Evolutionary conservation across 2,329 filamentous ascomycete species (phyloP), one percentile per base, ranked within the genome.

Genomic region (Arthrobotrys iridis): DNA sequence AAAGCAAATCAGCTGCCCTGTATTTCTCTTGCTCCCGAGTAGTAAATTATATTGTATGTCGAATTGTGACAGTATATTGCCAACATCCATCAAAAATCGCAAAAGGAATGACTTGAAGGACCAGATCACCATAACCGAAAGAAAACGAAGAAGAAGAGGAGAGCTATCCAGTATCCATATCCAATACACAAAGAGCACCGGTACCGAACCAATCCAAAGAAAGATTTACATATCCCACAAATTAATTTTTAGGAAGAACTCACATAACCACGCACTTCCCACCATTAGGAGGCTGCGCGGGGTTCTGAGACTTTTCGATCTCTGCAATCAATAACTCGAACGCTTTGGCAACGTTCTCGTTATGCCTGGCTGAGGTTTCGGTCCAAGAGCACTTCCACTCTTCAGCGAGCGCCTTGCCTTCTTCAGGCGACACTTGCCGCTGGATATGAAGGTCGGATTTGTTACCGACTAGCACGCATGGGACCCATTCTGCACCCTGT

Each of bases 381-480:
- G 93, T 97, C 88, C 93, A 97, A 37, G 91, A 93, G 83, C 94
- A 98, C 77, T 92, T 89, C 82, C 96, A 91, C 83, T 95, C 92
- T 80, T 94, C 91, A 5, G 91, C 90, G 43, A 97, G 85, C 81
- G 90, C 91, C 82, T 91, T 91, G 79, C 93, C 95, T 79, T 97
- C 91, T 78, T 97, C 93, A 59, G 89, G 83, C 30, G 88, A 90
- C 78, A 99, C 93, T 83, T 98, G 93, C 79, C 95, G 91, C 84
- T 97, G 93, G 82, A 97, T 94, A 62, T 93, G 90, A 70, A 99
- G 86, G 83, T 99, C 95, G 82, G 90, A 93, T 85, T 99, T 99
- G 86, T 99, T 99, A 79, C 93, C 95, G 63, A 99, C 93, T 77
- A 99, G 90, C 79, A 96, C 92, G 79, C 98, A 90, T 7, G 95